Evolutionary conservation across 1,284 basidiomycete genomes (phyloP).

Genomic region (Cronartium ribicola): DNA sequence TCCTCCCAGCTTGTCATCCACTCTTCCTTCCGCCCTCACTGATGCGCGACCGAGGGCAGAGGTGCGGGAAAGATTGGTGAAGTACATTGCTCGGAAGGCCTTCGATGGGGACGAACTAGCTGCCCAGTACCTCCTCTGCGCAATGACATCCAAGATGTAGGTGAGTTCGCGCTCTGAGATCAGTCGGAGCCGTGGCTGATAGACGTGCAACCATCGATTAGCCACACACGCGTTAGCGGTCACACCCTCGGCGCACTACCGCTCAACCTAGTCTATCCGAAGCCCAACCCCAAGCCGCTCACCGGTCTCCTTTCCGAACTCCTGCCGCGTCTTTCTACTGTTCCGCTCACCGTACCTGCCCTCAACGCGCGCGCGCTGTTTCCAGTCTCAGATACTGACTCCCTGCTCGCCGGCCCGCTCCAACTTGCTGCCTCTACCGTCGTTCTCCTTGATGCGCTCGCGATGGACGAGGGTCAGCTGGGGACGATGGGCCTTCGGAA

Average conservation of each 20-base stretch:
- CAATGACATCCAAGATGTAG: constrained; percentile 24
- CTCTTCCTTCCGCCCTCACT: not conserved
- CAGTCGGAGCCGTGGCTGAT: not conserved
- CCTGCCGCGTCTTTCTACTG: constrained; percentile 6
- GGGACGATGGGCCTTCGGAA: constrained; percentile 32
- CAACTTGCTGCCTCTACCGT: constrained; percentile 24
- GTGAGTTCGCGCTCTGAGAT: not conserved
- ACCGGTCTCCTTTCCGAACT: constrained; percentile 7
- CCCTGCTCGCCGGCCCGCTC: constrained; percentile 23
- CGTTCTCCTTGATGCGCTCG: constrained; percentile 16
- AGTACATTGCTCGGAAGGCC: constrained; percentile 9
- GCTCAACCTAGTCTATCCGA: constrained; percentile 29
- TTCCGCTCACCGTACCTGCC: constrained; percentile 16
- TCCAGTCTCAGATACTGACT: constrained; percentile 27
- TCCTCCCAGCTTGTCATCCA: constrained; percentile 5
- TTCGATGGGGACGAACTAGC: constrained; percentile 35
- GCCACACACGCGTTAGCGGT: constrained; percentile 30
- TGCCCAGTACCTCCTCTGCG: constrained; percentile 20
- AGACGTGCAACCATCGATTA: constrained; percentile 14
- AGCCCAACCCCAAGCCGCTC: constrained; percentile 13
- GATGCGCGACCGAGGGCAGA: not conserved
- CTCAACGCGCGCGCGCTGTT: constrained; percentile 24
- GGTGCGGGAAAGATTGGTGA: constrained; percentile 13
- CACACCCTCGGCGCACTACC: constrained; percentile 28
- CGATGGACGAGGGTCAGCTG: constrained; percentile 28